Evolutionary conservation across 768 basidiomycete species (phyloP), one percentile per base, ranked within the genome.

Genomic region (Lyophyllum shimeji): DNA sequence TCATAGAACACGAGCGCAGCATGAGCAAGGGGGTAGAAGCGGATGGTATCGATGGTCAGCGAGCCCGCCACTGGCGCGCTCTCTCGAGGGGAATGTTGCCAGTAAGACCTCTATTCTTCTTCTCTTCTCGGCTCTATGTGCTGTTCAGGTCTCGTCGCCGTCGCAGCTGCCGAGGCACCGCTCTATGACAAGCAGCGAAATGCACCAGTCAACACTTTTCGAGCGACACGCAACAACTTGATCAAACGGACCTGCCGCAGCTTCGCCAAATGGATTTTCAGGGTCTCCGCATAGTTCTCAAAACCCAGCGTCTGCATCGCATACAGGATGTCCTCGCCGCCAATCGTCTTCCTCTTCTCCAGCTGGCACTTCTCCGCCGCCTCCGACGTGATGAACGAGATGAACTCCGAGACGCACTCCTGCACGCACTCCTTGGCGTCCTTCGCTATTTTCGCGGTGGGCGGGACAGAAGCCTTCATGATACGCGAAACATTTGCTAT

Each of bases 361-460:
- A 90, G 78, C 67, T 90, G 83, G 62, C 94, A 95, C 66, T 93
- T 93, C 72, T 98, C 96, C 15, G 93, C 93, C 4, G 96, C 96
- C 71, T 98, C 96, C 43, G 88, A 91, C 25, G 95, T 97, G 75
- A 98, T 94, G 81, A 98, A 98, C 63, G 86, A 87, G 71, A 98
- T 98, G 78, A 97, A 98, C 75, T 98, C 96, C 42, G 91, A 94
- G 53, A 97, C 93, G 73, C 95, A 97, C 74, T 98, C 96, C 70
- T 98, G 96, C 42, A 98, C 93, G 72, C 93, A 95, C 74, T 98
- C 96, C 69, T 98, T 98, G 44, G 95, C 95, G 72, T 98, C 96
- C 71, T 98, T 98, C 7, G 93, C 91, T 65, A 98, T 96, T 75
- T 98, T 98, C 42, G 96, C 93, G 18, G 89, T 89, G 0, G 86